These are phyloP conservation scores for Thelonectria discophora DNA, from an alignment of 2,329 filamentous ascomycete species.

Conservation along the genomic window DNA sequence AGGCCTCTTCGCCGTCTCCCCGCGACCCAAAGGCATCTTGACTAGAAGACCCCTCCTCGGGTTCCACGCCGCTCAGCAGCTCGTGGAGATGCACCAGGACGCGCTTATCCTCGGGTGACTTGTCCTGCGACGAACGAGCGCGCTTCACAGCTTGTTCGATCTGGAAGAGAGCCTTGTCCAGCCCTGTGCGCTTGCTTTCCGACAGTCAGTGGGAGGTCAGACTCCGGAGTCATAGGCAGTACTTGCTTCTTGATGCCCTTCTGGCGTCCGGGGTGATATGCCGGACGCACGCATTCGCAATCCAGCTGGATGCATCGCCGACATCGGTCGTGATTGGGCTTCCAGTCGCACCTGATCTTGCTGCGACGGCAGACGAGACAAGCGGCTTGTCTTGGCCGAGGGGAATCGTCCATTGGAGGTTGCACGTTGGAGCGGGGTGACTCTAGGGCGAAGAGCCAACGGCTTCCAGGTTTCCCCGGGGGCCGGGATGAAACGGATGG, in stretches of 20 bases:
- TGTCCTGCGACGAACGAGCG: constrained; percentile 55
- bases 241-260: constrained; percentile 80
- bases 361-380: constrained; percentile 72
- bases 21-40: constrained; percentile 27
- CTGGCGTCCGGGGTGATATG: constrained; percentile 77
- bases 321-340: constrained; percentile 61
- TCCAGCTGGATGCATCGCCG: constrained; percentile 68
- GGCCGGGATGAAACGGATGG: neutral
- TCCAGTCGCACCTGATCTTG: constrained; percentile 73
- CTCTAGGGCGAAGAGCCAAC: constrained; percentile 47
- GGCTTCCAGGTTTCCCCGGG: neutral
- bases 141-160: constrained; percentile 75
- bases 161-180: constrained; percentile 78
- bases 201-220: constrained; percentile 20
- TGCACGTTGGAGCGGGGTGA: constrained; percentile 44
- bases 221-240: no score
- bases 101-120: constrained; percentile 55
- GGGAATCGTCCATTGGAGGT: constrained; percentile 39
- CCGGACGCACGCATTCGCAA: constrained; percentile 72
- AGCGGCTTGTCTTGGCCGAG: constrained; percentile 56
- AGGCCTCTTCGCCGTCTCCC: constrained; percentile 40
- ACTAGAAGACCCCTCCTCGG: constrained; percentile 31
- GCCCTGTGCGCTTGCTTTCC: constrained; percentile 73
- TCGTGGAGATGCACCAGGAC: constrained; percentile 55
- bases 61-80: constrained; percentile 48